A percentile compares a stretch with the other conserved stretches of the same genome.
These are phyloP conservation scores for Fusarium sp. DNA, from an alignment of 2,329 filamentous ascomycete genomes.

Conservation along the genomic window DNA sequence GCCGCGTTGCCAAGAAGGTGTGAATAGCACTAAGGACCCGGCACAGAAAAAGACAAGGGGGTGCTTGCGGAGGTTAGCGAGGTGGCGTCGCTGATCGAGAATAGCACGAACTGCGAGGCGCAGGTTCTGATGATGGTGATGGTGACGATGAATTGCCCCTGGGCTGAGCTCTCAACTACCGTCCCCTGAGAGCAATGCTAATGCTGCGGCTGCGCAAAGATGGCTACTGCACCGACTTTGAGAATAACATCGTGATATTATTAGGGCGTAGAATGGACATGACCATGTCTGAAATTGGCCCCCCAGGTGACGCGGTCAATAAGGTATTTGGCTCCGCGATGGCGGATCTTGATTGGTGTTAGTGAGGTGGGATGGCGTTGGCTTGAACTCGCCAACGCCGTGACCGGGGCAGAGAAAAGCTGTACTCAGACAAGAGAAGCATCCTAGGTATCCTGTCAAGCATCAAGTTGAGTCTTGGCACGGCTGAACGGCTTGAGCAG, in stretches of 20 bases:
- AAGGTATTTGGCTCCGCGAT: not conserved
- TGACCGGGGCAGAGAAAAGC: not conserved
- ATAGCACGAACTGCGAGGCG: not conserved
- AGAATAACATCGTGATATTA: not conserved
- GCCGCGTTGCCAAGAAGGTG: not conserved
- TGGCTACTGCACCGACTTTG: not conserved
- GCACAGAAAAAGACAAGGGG: not conserved
- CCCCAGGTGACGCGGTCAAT: not conserved
- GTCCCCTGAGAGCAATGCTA: not conserved
- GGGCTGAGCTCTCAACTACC: not conserved
- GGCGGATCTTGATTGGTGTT: not conserved
- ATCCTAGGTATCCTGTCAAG: not conserved
- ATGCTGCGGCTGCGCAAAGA: not conserved
- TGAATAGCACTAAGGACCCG: not conserved
- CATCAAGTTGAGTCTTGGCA: not conserved
- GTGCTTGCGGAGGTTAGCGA: constrained; percentile 1
- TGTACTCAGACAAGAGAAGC: not conserved
- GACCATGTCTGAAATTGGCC: not conserved
- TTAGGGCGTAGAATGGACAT: not conserved
- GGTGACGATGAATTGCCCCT: not conserved
- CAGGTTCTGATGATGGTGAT: not conserved
- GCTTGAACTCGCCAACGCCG: not conserved
- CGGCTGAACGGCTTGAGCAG: not conserved
- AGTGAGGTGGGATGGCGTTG: not conserved
- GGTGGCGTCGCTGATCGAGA: not conserved